These are phyloP conservation scores for Blastobotrys raffinosifermentans DNA, from an alignment of 1,139 yeast species.

Conservation along the genomic window DNA sequence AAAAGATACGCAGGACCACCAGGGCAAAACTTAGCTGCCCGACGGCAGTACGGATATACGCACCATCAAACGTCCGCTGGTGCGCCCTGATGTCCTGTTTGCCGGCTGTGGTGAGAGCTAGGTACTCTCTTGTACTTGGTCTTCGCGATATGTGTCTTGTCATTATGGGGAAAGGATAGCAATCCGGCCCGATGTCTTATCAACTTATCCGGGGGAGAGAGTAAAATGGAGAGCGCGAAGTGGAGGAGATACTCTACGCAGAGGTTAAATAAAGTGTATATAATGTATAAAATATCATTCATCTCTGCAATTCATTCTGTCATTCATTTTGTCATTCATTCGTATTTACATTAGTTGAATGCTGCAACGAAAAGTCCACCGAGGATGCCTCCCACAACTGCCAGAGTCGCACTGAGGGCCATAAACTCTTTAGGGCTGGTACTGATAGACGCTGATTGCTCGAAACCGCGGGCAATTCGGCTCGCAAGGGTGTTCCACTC, in stretches of 20 bases:
- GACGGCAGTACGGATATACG: conserved; percentile 38
- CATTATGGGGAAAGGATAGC: too few species aligned
- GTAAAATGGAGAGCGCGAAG: too few species aligned
- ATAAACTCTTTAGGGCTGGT: conserved; percentile 8
- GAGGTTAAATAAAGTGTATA: too few species aligned
- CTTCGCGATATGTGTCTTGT: background rate
- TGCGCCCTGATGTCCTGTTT: conserved; percentile 25
- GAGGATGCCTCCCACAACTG: conserved; percentile 9
- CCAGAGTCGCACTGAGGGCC: too few species aligned
- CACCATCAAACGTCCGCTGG: conserved; percentile 41
- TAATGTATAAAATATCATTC: too few species aligned
- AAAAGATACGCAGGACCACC: conserved; percentile 35
- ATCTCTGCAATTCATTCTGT: too few species aligned
- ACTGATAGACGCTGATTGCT: background rate
- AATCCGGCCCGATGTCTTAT: too few species aligned
- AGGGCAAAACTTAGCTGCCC: conserved; percentile 35
- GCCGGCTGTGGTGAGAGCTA: conserved; percentile 8
- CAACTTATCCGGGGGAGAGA: too few species aligned
- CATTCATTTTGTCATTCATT: too few species aligned
- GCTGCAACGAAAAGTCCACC: conserved; percentile 10
- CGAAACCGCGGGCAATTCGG: too few species aligned
- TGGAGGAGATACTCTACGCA: too few species aligned
- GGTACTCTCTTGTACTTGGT: conserved; percentile 8
- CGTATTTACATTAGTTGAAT: too few species aligned
- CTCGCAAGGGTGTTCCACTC: conserved; percentile 10